Percentiles rank a stretch among this genome's conserved stretches.
These are phyloP conservation scores for Diplogelasinospora grovesii DNA, from an alignment of 495 filamentous ascomycete species.

Conservation along the genomic window DNA sequence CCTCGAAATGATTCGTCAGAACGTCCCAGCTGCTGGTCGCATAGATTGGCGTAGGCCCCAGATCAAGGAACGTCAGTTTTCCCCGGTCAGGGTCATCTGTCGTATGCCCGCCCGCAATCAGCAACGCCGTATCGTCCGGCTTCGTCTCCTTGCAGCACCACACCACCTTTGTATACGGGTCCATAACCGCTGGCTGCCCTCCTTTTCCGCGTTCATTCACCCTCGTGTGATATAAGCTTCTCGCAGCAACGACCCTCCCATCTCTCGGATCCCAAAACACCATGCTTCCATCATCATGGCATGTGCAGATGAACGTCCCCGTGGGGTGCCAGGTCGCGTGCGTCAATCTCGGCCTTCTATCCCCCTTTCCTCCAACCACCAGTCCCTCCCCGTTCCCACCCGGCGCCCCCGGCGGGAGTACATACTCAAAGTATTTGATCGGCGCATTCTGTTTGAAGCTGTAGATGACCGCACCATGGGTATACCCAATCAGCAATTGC, in stretches of 20 bases:
- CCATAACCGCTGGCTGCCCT: constrained; percentile 34
- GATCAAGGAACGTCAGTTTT: constrained; percentile 79
- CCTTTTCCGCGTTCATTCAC: constrained; percentile 50
- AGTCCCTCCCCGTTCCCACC: constrained; percentile 58
- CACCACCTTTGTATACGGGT: constrained; percentile 63
- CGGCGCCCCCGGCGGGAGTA: constrained; percentile 72
- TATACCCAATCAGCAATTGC: constrained; percentile 81
- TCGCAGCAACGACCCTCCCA: constrained; percentile 74
- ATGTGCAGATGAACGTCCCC: constrained; percentile 80
- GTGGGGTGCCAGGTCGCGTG: constrained; percentile 92
- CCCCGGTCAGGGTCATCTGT: constrained; percentile 60
- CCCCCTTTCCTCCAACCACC: too few species aligned
- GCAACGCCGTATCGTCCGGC: constrained; percentile 82
- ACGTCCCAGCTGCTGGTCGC: constrained; percentile 84
- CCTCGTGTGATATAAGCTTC: constrained; percentile 67
- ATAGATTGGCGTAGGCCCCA: constrained; percentile 84
- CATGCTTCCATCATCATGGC: constrained; percentile 81
- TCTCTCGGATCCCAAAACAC: constrained; percentile 95
- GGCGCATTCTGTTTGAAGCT: constrained; percentile 83
- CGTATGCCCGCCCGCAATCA: constrained; percentile 75
- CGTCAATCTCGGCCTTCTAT: constrained; percentile 64
- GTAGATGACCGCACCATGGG: constrained; percentile 78
- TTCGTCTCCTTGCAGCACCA: constrained; percentile 95
- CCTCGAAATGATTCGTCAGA: constrained; percentile 67
- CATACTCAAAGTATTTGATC: constrained; percentile 74